Evolutionary conservation across 2,329 filamentous ascomycete genomes (phyloP), one percentile per base, ranked within the genome.

Genomic region (Penicillium sp.): DNA sequence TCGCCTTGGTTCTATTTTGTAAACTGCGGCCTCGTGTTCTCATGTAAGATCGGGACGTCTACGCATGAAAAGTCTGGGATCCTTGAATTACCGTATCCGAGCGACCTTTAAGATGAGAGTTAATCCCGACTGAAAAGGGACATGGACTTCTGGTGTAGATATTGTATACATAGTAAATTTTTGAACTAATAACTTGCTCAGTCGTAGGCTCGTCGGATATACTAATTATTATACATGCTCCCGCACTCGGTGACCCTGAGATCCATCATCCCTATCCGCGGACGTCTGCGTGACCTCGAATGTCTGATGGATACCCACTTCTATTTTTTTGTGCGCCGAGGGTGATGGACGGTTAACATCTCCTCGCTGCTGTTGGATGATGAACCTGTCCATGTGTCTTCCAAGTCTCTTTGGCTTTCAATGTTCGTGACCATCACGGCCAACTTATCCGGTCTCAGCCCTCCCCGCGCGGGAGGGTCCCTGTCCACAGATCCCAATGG

Each of bases 371-470:
- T 60, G 24, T 50, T 61, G 1, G 51, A 54, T 8, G 54, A 44
- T 1, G 14, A 32, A 3, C 47, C 50, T 8, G 34, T 40, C 55
- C 59, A 63, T 5, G 46, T 44, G 24, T 50, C 50, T 8, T 52
- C 43, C 5, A 35, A 27, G 3, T 58, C 54, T 10, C 52, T 48
- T 40, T 57, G 60, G 14, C 56, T 58, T 26, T 63, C 55, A 3
- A 65, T 57, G 6, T 62, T 63, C 6, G 63, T 65, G 29, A 63
- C 60, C 18, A 58, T 61, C 2, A 61, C 54, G 1, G 58, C 59
- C 38, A 63, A 35, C 39, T 64, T 65, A 47, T 65, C 63, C 10
- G 63, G 61, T 6, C 63, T 52, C 23, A 65, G 39, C 10, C 49
- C 52, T n/a, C 48, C 46, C n/a, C 51, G 50, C 2, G 20, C 5